A percentile compares a stretch with the other conserved stretches of the same genome.
Evolutionary conservation across 768 basidiomycete species (phyloP).

Genomic region (Mycena galericulata): DNA sequence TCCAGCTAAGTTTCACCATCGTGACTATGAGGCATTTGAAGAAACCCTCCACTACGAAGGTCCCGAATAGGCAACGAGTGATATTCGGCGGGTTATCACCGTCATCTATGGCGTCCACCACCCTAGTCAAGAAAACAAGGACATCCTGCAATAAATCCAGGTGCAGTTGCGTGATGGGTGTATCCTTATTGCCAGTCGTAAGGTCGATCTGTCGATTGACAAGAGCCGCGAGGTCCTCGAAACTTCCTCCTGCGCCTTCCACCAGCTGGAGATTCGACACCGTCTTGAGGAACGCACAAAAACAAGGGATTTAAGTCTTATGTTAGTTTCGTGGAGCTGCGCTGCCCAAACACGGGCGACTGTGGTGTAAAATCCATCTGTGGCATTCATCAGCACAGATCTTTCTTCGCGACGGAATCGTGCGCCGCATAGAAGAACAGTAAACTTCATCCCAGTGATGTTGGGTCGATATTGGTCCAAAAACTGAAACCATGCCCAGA

Average conservation of each 20-base stretch:
- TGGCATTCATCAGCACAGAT: not conserved
- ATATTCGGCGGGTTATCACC: not conserved
- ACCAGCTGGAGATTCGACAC: not conserved
- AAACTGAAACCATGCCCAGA: constrained; percentile 14
- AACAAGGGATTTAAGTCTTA: not conserved
- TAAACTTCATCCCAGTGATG: not conserved
- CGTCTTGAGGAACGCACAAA: not conserved
- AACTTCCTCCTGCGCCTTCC: not conserved
- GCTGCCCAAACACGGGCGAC: not conserved
- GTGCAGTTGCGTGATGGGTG: not conserved
- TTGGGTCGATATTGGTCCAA: not conserved
- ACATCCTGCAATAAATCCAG: not conserved
- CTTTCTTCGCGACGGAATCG: not conserved
- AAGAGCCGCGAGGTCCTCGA: not conserved
- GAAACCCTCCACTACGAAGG: not conserved
- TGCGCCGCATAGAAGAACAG: not conserved
- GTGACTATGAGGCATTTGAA: not conserved
- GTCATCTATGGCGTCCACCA: not conserved
- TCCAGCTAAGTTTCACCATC: not conserved
- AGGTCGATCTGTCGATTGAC: not conserved
- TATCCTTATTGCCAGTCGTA: not conserved
- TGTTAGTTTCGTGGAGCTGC: too few relatives aligned
- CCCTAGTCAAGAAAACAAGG: not conserved
- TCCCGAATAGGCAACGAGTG: not conserved
- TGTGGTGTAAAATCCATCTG: not conserved